phyloP scores from a whole-genome alignment of 768 basidiomycete species.

The Termitomyces sp. region DNA sequence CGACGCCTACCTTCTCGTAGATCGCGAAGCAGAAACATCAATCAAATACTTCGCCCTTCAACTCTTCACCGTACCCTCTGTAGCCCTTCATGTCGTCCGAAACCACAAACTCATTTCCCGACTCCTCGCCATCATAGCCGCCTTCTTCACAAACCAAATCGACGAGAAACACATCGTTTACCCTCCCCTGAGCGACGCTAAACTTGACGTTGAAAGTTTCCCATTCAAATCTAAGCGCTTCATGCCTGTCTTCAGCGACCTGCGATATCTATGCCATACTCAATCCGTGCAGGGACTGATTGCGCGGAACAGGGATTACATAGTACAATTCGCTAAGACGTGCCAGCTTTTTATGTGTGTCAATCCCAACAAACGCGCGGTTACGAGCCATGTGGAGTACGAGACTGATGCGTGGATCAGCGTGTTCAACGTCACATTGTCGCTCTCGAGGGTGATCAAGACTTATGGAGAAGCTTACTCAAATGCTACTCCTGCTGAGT shows the following conservation, averaged over 20 bases:
- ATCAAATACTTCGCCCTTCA: conserved; percentile 92
- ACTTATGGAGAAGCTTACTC: conserved; percentile 82
- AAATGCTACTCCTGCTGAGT: conserved; percentile 48
- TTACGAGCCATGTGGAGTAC: conserved; percentile 84
- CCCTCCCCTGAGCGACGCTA: conserved; percentile 22
- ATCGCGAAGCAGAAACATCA: conserved; percentile 92
- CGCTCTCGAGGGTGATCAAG: conserved; percentile 83
- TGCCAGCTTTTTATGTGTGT: conserved; percentile 91
- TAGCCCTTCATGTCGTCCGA: conserved; percentile 72
- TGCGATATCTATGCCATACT: conserved; percentile 81
- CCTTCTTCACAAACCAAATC: conserved; percentile 93
- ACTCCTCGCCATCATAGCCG: conserved; percentile 76
- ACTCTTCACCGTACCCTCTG: conserved; percentile 86
- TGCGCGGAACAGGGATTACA: conserved; percentile 57
- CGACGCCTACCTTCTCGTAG: conserved; percentile 86
- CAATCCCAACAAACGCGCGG: conserved; percentile 84
- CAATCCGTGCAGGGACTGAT: conserved; percentile 76
- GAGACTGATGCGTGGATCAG: conserved; percentile 97
- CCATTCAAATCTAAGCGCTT: conserved; percentile 95
- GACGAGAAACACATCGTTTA: conserved; percentile 60
- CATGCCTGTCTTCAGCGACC: conserved; percentile 90
- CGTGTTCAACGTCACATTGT: conserved; percentile 92
- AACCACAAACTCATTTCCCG: conserved; percentile 69
- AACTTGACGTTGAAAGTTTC: conserved; percentile 75
- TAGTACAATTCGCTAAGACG: conserved; percentile 67